Evolutionary conservation across 176 grass and related monocot genomes (phyloP).

Genomic region (Leersia perrieri): DNA sequence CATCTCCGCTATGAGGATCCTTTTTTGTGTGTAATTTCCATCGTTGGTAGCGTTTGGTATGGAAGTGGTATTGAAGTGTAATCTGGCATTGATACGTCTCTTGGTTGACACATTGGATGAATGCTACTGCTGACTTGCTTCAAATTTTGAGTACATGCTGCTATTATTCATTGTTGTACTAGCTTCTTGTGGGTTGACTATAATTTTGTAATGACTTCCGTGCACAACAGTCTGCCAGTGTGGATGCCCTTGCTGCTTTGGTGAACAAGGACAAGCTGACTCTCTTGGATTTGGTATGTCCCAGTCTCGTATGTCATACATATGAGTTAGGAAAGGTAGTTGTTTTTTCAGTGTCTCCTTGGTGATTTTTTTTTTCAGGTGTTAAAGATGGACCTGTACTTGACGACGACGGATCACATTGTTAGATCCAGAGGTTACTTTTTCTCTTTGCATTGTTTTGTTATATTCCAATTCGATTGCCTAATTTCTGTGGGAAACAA

Average conservation of each 20-base stretch:
- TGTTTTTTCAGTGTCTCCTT: neutral
- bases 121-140: slow-evolving; percentile 5
- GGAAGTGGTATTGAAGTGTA: neutral
- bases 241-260: slow-evolving; percentile 54
- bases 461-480: neutral
- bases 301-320: neutral
- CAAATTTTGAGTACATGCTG: neutral
- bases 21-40: neutral
- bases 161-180: neutral
- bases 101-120: neutral
- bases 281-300: slow-evolving; percentile 69
- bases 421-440: slow-evolving; percentile 73
- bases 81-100: neutral
- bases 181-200: neutral
- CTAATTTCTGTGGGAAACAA: neutral
- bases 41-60: neutral
- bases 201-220: neutral
- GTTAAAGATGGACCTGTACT: slow-evolving; percentile 85
- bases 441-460: neutral
- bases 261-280: slow-evolving; percentile 69
- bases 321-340: neutral
- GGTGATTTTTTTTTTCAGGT: slow-evolving; percentile 57
- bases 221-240: slow-evolving; percentile 50
- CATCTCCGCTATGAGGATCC: neutral
- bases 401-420: slow-evolving; percentile 74